A percentile compares a stretch with the other conserved stretches of the same genome.
Conservation (phyloP, 2,329 filamentous ascomycete genomes). For the Camptophora hylomeconis region DNA sequence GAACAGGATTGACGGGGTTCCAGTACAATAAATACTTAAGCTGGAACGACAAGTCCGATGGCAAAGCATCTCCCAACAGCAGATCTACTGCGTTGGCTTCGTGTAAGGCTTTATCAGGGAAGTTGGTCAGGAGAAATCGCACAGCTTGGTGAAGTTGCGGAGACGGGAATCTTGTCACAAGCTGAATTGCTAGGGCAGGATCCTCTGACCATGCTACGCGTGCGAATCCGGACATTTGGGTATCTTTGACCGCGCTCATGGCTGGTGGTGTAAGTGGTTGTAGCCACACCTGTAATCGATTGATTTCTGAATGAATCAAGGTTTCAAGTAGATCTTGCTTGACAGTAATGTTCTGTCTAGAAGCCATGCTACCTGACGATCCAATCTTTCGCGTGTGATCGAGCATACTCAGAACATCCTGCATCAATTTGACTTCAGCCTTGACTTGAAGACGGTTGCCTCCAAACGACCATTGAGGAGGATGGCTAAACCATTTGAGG, state of each 20-base stretch:
- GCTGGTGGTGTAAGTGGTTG: constrained; percentile 45
- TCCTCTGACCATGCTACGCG: constrained; percentile 78
- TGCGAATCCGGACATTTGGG: constrained; percentile 49
- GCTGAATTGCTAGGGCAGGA: constrained; percentile 74
- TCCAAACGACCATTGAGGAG: constrained; percentile 85
- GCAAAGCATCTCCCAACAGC: constrained; percentile 63
- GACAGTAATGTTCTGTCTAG: constrained; percentile 52
- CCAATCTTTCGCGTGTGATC: constrained; percentile 51
- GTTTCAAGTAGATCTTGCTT: constrained; percentile 77
- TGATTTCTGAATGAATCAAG: constrained; percentile 73
- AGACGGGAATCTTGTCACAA: constrained; percentile 67
- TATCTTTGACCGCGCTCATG: constrained; percentile 1
- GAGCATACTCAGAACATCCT: constrained; percentile 58
- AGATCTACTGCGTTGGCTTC: constrained; percentile 75
- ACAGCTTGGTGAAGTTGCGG: constrained; percentile 61
- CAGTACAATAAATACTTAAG: constrained; percentile 91
- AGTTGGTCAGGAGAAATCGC: constrained; percentile 65
- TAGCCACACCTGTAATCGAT: constrained; percentile 77
- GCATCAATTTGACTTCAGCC: constrained; percentile 72
- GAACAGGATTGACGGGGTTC: constrained; percentile 83
- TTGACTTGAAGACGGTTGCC: constrained; percentile 88
- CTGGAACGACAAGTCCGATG: constrained; percentile 67
- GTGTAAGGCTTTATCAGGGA: constrained; percentile 67
- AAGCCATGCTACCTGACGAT: constrained; percentile 30
- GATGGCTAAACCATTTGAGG: constrained; percentile 73